Base-by-base conservation (phyloP, 2,329 filamentous ascomycete genomes). In the Fusarium nodosum region DNA sequence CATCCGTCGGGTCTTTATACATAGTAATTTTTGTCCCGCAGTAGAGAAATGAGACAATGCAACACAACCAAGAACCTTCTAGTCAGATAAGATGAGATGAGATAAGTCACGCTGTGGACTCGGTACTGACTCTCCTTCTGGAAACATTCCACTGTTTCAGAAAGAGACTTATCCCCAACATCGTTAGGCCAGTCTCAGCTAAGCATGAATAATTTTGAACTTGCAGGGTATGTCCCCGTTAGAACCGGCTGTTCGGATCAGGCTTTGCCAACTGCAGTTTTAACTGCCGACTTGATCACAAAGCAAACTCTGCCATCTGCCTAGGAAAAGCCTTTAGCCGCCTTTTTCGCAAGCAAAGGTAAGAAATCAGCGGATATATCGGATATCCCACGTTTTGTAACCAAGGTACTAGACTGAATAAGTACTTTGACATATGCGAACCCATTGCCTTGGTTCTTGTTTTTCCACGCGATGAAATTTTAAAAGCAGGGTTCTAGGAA, bases 381-480 rank as follows among this genome's bases (percentile, higher is more conserved):
- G 34, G 48, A 24, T 28, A 10, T n/a, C 10, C 20, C 12, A 2
- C 18, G 8, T 30, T 41, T 28, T 28, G 15, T 51, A 39, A 51
- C 41, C 34, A 41, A 34, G 18, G 24, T 28, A 15, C 10, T 51
- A 13, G 13, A 36, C 33, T 51, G 33, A 51, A 24, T 51, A 51
- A 51, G 34, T 51, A 20, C 28, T 22, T 20, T 51, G 28, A 11
- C 24, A 28, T 33, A 8, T 15, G 8, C 7, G 28, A 46, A 46
- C 48, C 48, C 48, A 8, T 2, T 20, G 24, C 24, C 48, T 51
- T 39, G 48, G 48, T 51, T 51, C 48, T 51, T 38, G 48, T 16
- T 22, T 51, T 51, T 51, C 39, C 9, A 15, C 33, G n/a, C 34
- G 34, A 51, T 51, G 48, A 39, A 51, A 51, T 24, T 9, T 51